Percentiles rank a stretch among this genome's conserved stretches.
phyloP scores from a whole-genome alignment of 441 rosid species.

The Populus tomentosa region DNA sequence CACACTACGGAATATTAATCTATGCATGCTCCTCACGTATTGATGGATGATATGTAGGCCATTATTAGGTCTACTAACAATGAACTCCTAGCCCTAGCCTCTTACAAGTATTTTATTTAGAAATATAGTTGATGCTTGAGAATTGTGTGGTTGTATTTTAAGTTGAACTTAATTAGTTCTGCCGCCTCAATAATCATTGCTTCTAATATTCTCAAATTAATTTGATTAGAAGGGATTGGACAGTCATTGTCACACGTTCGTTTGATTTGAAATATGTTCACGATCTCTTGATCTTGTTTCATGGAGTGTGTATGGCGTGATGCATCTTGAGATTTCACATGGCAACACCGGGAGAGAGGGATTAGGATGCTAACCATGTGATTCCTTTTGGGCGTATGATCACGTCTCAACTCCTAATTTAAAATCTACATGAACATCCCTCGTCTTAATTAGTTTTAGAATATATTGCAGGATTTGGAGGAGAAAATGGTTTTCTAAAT shows the following conservation, averaged over 20 bases:
- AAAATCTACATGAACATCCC: neutral
- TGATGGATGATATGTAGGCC: conserved; percentile 22
- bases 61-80: conserved; percentile 31
- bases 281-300: neutral
- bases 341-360: no score
- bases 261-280: neutral
- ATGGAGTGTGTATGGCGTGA: neutral
- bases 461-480: no score
- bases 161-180: neutral
- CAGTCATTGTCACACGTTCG: neutral
- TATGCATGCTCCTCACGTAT: conserved; percentile 43
- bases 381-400: no score
- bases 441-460: neutral
- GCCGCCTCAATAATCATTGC: neutral
- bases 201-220: neutral
- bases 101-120: neutral
- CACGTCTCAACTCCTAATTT: neutral
- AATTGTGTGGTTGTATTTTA: neutral
- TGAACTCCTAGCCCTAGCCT: neutral
- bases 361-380: no score
- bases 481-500: no score
- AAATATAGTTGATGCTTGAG: neutral
- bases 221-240: neutral
- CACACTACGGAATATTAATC: neutral
- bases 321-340: neutral